Base-by-base conservation (phyloP, 768 basidiomycete species). In the Collybia mongolica region DNA sequence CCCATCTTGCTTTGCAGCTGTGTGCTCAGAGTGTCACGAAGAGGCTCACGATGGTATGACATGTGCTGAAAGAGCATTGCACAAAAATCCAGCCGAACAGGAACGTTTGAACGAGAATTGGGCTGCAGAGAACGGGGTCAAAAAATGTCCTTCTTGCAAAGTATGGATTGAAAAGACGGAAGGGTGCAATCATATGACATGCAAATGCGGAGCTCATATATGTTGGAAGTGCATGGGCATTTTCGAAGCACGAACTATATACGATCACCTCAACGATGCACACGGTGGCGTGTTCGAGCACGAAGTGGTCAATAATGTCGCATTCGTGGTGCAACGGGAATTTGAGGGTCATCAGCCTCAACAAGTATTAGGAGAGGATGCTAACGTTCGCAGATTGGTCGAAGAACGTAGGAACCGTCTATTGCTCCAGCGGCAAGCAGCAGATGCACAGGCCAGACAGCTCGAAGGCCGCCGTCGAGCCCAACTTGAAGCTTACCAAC, bases 121-220 rank as follows among this genome's bases (percentile, higher is more conserved):
- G 69, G 73, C 75, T 0, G 40, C 44, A 15, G 49, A 41, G 15
- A 60, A 66, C 17, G 71, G 73, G 6, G 72, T 70, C 29, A 77
- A 77, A 62, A 65, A 65, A 40, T 83, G 81, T 50, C 79, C 80
- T 1, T 48, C 56, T 11, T 83, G 81, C 53, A 55, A 54, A 0
- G 64, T 72, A 6, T 68, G 65, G 58, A 75, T 82, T 38, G 69
- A 79, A 60, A 82, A 80, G 60, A 70, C 54, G 4, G 75, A 67
- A 20, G 81, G 81, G 0, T 83, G 81, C 62, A 80, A 82, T 59
- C 81, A 81, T 58, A 74, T 82, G 65, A 52, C 58, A 1, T 83
- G 81, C 59, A 65, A 49, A 46, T 82, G 81, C 56, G 73, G 74
- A 2, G 70, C 70, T 8, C 80, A 83, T 57, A 71, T 81, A 20